Percentiles rank a stretch among this genome's conserved stretches.
These are phyloP conservation scores for Suillus weaverae DNA, from an alignment of 768 basidiomycete genomes.

Conservation along the genomic window DNA sequence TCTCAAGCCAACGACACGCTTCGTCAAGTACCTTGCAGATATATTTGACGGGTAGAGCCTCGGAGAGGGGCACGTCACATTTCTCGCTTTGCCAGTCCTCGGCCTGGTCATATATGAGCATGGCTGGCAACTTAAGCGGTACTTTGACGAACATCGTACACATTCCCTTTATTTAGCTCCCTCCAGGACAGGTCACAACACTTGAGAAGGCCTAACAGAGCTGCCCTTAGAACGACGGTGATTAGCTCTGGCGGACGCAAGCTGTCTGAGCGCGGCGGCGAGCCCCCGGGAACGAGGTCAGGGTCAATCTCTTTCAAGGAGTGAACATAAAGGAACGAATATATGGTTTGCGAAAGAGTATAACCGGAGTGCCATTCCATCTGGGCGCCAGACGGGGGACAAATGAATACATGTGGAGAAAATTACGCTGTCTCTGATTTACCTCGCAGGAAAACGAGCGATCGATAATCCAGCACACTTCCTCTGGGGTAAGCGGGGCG, in stretches of 20 bases:
- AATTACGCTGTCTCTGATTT: constrained; percentile 22
- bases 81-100: constrained; percentile 94
- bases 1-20: constrained; percentile 60
- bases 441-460: constrained; percentile 79
- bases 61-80: constrained; percentile 74
- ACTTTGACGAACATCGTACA: constrained; percentile 67
- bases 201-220: constrained; percentile 70
- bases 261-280: constrained; percentile 35
- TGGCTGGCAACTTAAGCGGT: constrained; percentile 14
- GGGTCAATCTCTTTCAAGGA: constrained; percentile 60
- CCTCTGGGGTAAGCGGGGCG: constrained; percentile 65
- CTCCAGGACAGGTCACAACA: constrained; percentile 81
- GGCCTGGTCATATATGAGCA: constrained; percentile 43
- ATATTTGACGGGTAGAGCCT: constrained; percentile 56
- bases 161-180: constrained; percentile 72
- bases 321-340: constrained; percentile 75
- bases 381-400: constrained; percentile 39
- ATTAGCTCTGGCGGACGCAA: constrained; percentile 61
- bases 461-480: constrained; percentile 89
- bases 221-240: constrained; percentile 66
- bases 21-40: constrained; percentile 57
- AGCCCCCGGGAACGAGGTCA: constrained; percentile 40
- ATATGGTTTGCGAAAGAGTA: constrained; percentile 84
- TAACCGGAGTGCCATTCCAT: constrained; percentile 88
- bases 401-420: constrained; percentile 16